Percentiles rank a stretch among this genome's conserved stretches.
phyloP scores from a whole-genome alignment of 1,284 basidiomycete species.

The Hymenochaete sp. region DNA sequence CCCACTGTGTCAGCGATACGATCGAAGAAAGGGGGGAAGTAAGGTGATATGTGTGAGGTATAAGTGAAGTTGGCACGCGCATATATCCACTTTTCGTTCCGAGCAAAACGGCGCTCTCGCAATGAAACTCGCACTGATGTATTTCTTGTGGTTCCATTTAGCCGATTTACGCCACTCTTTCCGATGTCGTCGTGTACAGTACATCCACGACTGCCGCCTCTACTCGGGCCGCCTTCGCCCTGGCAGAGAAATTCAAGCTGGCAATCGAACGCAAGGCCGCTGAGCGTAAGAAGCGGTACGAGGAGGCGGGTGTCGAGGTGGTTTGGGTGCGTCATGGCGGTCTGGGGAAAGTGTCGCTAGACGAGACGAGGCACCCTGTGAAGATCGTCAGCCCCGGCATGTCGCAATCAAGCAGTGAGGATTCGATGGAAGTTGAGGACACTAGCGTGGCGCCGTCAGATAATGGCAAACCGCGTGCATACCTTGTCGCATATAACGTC shows the following conservation, averaged over 20 bases:
- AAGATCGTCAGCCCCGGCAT: constrained; percentile 2
- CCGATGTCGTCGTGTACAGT: constrained; percentile 84
- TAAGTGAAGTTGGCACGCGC: not conserved
- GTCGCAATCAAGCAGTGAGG: not conserved
- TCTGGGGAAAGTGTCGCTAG: constrained; percentile 3
- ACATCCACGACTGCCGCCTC: constrained; percentile 41
- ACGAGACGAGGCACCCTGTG: constrained; percentile 5
- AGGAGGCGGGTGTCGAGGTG: constrained; percentile 18
- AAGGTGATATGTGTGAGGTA: not conserved
- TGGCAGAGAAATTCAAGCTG: constrained; percentile 50
- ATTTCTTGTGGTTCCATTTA: constrained; percentile 25
- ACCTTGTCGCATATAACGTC: constrained; percentile 71
- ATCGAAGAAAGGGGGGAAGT: not conserved
- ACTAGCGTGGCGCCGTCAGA: not conserved
- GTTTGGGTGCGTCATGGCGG: constrained; percentile 13
- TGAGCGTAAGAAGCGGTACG: constrained; percentile 33
- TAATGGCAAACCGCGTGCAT: constrained; percentile 11
- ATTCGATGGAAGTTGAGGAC: constrained; percentile 3
- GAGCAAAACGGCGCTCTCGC: no score
- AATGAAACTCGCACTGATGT: not conserved
- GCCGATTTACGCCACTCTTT: constrained; percentile 80
- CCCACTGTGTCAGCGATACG: constrained; percentile 1
- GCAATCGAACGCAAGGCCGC: constrained; percentile 48
- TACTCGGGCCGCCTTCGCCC: constrained; percentile 39
- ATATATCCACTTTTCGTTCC: constrained; percentile 4